Base-by-base conservation (phyloP, 805 yeast species). In the Zygotorulaspora chibaensis region DNA sequence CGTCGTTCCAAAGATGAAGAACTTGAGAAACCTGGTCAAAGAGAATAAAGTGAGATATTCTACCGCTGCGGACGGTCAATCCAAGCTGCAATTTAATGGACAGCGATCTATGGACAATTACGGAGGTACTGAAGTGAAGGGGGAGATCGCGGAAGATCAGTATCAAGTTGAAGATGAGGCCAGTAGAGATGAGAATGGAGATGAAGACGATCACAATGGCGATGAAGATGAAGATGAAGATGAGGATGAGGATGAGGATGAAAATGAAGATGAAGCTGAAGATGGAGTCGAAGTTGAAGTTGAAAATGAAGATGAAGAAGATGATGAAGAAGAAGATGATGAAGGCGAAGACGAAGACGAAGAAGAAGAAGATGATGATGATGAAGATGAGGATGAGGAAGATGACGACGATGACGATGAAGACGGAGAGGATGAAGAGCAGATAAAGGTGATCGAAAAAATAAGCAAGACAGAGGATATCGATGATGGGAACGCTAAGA, bases 1-100 rank as follows among this genome's bases (percentile, higher is more conserved):
- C 17, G 56, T 57, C 8, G 53, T 59, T 16, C 61, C 61, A 10
- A 54, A 53, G 42, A 55, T 59, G 8, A 50, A 55, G 28, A 50
- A 54, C 27, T 38, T 57, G 23, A 54, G 53, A 18, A 36, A 52
- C 7, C 46, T 57, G 20, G 57, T 54, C 20, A 51, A 56, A 30
- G 54, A 56, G 36, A 56, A 58, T 28, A 48, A 53, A 31, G 53
- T 57, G 2, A 46, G 62, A 42, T 57, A 50, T 38, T 51, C 58
- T 10, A 51, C 56, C 9, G 26, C 23, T 23, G 31, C 38, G 13
- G 40, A 37, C 3, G 50, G 52, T 9, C 59, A 56, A 46, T 40
- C 46, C 8, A 49, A 40, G 11, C 35, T 55, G 28, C 53, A 55
- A 11, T 54, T 54, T 25, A 38, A 38, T 18, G 35, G 35, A 34